Evolutionary conservation across 176 grass and related monocot genomes (phyloP).

Genomic region (Oryza glumipatula): DNA sequence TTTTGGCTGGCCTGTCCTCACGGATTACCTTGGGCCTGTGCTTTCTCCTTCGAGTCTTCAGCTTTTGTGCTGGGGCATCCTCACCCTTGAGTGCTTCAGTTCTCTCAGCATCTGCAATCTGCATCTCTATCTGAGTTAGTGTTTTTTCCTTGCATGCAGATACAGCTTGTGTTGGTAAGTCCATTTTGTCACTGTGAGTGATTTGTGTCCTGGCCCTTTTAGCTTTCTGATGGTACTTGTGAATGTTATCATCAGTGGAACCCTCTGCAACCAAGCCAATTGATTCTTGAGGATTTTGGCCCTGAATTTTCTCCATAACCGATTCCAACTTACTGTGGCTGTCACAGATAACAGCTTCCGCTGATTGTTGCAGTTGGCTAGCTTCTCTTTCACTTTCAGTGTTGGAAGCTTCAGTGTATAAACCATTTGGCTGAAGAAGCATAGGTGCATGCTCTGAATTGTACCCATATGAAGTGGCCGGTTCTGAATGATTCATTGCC

Average conservation of each 20-base stretch:
- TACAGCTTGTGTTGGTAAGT: slow-evolving; percentile 28
- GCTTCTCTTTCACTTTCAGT: slow-evolving; percentile 24
- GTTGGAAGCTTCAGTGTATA: slow-evolving; percentile 13
- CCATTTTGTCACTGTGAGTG: slow-evolving; percentile 33
- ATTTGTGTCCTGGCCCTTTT: slow-evolving; percentile 35
- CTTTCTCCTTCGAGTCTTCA: slow-evolving; percentile 50
- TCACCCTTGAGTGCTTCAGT: slow-evolving; percentile 20
- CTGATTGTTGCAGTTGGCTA: slow-evolving; percentile 2
- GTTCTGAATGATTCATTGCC: slow-evolving; percentile 23
- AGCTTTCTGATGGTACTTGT: slow-evolving; percentile 16
- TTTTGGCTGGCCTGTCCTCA: slow-evolving; percentile 42
- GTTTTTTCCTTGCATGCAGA: slow-evolving; percentile 34
- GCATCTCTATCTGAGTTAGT: slow-evolving; percentile 42
- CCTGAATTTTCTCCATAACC: slow-evolving; percentile 6
- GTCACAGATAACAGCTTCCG: neutral
- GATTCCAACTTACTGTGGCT: slow-evolving; percentile 16
- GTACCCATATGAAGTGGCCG: slow-evolving; percentile 30
- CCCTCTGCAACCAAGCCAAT: slow-evolving; percentile 7
- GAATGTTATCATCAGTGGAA: slow-evolving; percentile 22
- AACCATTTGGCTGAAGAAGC: slow-evolving; percentile 2
- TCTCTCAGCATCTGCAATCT: slow-evolving; percentile 28
- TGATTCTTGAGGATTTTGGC: slow-evolving; percentile 25
- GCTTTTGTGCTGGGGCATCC: slow-evolving; percentile 31
- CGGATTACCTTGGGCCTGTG: slow-evolving; percentile 72
- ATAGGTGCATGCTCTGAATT: slow-evolving; percentile 17